Evolutionary conservation across 1,284 basidiomycete species (phyloP), one percentile per base, ranked within the genome.

Genomic region (Tilletia walkeri): DNA sequence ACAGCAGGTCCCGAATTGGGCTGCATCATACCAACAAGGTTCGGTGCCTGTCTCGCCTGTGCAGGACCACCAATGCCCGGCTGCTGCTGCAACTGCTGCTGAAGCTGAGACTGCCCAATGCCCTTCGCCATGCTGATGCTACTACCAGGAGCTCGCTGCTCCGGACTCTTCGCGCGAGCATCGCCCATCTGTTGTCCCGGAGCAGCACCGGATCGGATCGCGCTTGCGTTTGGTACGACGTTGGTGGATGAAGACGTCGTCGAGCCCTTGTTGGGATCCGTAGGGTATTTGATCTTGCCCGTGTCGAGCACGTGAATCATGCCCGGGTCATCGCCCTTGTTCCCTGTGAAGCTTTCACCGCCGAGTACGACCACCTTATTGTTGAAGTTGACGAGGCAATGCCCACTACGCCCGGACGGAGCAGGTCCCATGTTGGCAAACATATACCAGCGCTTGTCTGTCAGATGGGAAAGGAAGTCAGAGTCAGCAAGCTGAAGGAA

Each of bases 361-460:
- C 95, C 95, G 12, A 98, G 88, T 1, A 98, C 94, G 76, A 93
- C 92, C 10, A 99, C 91, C 79, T 91, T 90, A 67, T 91, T 89
- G 67, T 93, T 92, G 81, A 91, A 91, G 12, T 92, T 90, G 4
- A 95, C 92, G 92, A 98, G 94, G 24, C 93, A 92, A 85, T 99
- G 95, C 3, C 95, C 95, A 16, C 92, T 94, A 67, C 95, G 88
- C 14, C 93, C 92, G 69, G 88, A 90, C 1, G 95, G 95, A 6
- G 92, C 89, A 12, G 94, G 94, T 2, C 95, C 95, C 95, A 98
- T 98, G 84, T 97, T 96, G 84, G 96, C 94, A 86, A 99, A 98
- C 93, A 95, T 98, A 86, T 95, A 99, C 95, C 95, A 98, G 78
- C 88, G 84, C 75, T 87, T 86, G 74, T 87, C 87, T 86, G 74